Conservation (phyloP, 2,329 filamentous ascomycete genomes). For the Penicillium brevicompactum region DNA sequence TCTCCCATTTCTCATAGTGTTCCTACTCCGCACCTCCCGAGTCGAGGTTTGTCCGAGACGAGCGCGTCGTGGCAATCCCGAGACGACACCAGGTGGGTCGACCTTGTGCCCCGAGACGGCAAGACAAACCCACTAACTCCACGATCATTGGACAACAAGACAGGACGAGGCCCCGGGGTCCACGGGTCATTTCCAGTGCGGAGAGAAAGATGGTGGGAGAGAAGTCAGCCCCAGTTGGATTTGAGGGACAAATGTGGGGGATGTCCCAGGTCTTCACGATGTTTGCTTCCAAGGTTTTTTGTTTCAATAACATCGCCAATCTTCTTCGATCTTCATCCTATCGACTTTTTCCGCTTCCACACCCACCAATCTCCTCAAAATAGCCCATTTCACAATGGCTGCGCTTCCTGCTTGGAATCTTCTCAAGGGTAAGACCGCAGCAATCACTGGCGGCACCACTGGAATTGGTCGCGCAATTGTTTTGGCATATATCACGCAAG, state of each 20-base stretch:
- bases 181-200: too few relatives aligned
- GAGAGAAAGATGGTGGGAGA: too few relatives aligned
- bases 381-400: constrained; percentile 8
- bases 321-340: too few relatives aligned
- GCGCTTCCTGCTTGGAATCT: constrained; percentile 25
- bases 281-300: too few relatives aligned
- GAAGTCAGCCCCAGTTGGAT: too few relatives aligned
- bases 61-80: too few relatives aligned
- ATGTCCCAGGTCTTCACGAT: too few relatives aligned
- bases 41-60: background rate
- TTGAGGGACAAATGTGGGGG: too few relatives aligned
- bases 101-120: background rate
- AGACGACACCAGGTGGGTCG: background rate
- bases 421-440: constrained; percentile 21
- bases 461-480: constrained; percentile 22
- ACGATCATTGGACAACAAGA: background rate
- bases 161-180: too few relatives aligned
- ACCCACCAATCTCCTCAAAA: too few relatives aligned
- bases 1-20: background rate
- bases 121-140: background rate
- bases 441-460: constrained; percentile 21
- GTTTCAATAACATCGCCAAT: too few relatives aligned
- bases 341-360: background rate
- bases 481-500: constrained; percentile 26
- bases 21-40: background rate